Percentiles rank a stretch among this genome's conserved stretches.
Conservation (phyloP, 495 filamentous ascomycete genomes). For the Aspergillus sparsus region DNA sequence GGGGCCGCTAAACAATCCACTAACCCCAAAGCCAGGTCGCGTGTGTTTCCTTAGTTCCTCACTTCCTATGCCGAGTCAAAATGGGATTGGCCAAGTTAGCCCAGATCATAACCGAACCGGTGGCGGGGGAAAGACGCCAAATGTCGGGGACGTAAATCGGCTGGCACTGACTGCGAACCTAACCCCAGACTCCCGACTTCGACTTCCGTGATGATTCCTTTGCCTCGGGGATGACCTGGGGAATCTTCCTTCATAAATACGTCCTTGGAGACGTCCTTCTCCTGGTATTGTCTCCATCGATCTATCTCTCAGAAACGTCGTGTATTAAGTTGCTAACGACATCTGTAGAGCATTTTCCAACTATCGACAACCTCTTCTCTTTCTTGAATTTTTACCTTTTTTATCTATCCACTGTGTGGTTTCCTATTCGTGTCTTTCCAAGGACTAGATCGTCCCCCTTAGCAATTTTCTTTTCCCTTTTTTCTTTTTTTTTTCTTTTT, state of each 20-base stretch:
- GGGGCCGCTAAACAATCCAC: too few relatives aligned
- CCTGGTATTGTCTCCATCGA: background rate
- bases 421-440: background rate
- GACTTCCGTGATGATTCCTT: conserved; percentile 27
- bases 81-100: background rate
- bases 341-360: background rate
- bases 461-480: background rate
- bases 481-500: too few relatives aligned
- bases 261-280: background rate
- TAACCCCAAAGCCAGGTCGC: too few relatives aligned
- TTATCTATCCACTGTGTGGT: background rate
- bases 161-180: conserved; percentile 11
- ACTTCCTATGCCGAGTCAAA: too few relatives aligned
- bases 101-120: conserved; percentile 16
- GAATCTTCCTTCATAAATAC: conserved; percentile 19
- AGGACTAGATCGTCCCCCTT: background rate
- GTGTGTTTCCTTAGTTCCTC: background rate
- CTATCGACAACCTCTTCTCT: background rate
- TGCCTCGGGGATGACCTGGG: conserved; percentile 36
- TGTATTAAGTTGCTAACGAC: conserved; percentile 6
- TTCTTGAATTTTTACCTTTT: too few relatives aligned
- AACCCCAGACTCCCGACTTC: conserved; percentile 37
- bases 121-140: background rate
- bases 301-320: conserved; percentile 5
- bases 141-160: conserved; percentile 26